Evolutionary conservation across 108 stramenopile genomes (phyloP).

Genomic region (Discostella stelligeroides): DNA sequence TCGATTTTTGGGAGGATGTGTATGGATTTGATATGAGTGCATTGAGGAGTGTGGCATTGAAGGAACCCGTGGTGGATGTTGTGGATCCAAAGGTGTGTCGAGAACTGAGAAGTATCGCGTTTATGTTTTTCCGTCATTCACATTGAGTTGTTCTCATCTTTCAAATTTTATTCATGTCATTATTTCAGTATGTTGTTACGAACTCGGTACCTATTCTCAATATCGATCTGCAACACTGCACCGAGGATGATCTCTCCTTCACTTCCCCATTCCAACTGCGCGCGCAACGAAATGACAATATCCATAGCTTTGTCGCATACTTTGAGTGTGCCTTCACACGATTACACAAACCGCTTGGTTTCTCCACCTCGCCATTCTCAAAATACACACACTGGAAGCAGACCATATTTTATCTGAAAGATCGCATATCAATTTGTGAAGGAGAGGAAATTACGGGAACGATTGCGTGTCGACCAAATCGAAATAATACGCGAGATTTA

Average conservation of each 20-base stretch:
- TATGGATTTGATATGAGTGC: constrained; percentile 97
- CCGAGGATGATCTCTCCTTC: constrained; percentile 89
- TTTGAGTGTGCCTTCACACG: constrained; percentile 96
- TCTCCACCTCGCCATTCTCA: constrained; percentile 92
- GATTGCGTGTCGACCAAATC: constrained; percentile 73
- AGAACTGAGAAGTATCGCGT: neutral
- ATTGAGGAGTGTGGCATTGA: constrained; percentile 88
- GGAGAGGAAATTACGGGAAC: constrained; percentile 66
- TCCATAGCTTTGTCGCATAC: constrained; percentile 93
- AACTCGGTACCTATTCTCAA: constrained; percentile 82
- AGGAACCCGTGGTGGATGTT: constrained; percentile 95
- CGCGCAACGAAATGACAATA: constrained; percentile 79
- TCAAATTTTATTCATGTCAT: neutral
- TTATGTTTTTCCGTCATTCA: neutral
- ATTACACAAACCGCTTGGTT: constrained; percentile 94
- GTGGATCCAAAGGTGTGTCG: constrained; percentile 70
- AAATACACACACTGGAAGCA: constrained; percentile 99
- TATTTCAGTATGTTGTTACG: constrained; percentile 63
- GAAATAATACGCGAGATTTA: constrained; percentile 73
- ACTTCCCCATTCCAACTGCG: constrained; percentile 65
- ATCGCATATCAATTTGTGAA: constrained; percentile 63
- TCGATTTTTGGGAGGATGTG: constrained; percentile 94
- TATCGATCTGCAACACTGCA: constrained; percentile 90
- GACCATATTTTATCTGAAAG: constrained; percentile 80
- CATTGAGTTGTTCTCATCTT: constrained; percentile 21